A percentile compares a stretch with the other conserved stretches of the same genome.
phyloP scores from a whole-genome alignment of 2,329 filamentous ascomycete species.

The Penicillium sp. region DNA sequence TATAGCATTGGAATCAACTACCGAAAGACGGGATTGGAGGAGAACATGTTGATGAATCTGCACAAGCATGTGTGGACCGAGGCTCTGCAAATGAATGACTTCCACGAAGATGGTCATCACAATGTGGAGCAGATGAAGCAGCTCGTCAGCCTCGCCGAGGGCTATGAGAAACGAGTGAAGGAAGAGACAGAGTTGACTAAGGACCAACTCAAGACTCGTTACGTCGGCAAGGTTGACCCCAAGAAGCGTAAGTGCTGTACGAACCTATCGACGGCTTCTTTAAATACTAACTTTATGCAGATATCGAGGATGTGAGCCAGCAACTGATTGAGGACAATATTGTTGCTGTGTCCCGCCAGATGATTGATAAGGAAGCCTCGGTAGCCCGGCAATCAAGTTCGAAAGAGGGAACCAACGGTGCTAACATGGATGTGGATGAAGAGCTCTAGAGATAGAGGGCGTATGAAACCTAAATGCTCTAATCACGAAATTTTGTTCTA shows the following conservation, averaged over 20 bases:
- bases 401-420: constrained; percentile 51
- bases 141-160: constrained; percentile 86
- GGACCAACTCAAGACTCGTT: constrained; percentile 97
- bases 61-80: constrained; percentile 99
- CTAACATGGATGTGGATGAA: constrained; percentile 72
- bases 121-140: constrained; percentile 89
- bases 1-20: constrained; percentile 99
- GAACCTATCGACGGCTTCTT: not conserved
- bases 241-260: constrained; percentile 75
- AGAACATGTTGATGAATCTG: constrained; percentile 99
- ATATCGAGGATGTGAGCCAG: constrained; percentile 94
- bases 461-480: constrained; percentile 22
- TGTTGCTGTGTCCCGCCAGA: constrained; percentile 94
- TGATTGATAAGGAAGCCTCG: constrained; percentile 99
- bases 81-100: constrained; percentile 95
- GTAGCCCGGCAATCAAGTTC: constrained; percentile 68
- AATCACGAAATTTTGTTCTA: constrained; percentile 23
- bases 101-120: constrained; percentile 77
- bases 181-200: constrained; percentile 97
- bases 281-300: constrained; percentile 42
- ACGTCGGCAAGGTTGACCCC: constrained; percentile 97
- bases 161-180: constrained; percentile 98
- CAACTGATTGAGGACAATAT: constrained; percentile 99
- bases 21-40: constrained; percentile 93
- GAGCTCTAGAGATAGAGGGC: constrained; percentile 44